phyloP scores from a whole-genome alignment of 176 grass and related monocot genomes.

The Triticum monococcum region DNA sequence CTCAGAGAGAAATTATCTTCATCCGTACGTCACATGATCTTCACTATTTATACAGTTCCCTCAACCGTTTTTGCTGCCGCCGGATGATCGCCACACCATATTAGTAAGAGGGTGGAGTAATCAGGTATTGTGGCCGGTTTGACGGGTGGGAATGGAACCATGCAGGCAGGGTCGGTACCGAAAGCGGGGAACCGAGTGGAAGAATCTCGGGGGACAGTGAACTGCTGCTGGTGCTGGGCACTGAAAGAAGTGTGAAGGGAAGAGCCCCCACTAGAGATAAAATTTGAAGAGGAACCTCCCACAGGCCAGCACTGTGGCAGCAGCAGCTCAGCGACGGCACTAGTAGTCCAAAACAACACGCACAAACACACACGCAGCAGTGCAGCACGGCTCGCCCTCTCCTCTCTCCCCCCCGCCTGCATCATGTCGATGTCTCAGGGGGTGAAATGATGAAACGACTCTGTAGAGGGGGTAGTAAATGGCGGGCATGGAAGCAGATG shows the following conservation, averaged over 20 bases:
- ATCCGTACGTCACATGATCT: neutral
- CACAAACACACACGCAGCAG: constrained; percentile 11
- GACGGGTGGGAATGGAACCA: neutral
- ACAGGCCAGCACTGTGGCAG: constrained; percentile 24
- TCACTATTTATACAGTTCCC: neutral
- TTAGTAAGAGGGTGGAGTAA: neutral
- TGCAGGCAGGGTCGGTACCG: neutral
- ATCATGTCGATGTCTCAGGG: constrained; percentile 15
- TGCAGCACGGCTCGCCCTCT: neutral
- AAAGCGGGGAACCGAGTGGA: constrained; percentile 34
- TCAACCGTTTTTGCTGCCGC: neutral
- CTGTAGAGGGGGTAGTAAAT: constrained; percentile 22
- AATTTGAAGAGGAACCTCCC: constrained; percentile 28
- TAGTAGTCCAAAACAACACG: constrained; percentile 51
- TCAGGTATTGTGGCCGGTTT: neutral
- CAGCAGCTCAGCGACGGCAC: constrained; percentile 20
- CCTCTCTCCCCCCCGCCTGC: neutral
- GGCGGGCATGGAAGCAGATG: constrained; percentile 41
- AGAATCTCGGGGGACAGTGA: constrained; percentile 40
- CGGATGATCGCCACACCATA: neutral
- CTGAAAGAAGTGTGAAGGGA: neutral
- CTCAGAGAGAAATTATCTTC: too few relatives aligned
- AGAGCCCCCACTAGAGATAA: constrained; percentile 18
- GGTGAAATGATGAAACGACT: constrained; percentile 42
- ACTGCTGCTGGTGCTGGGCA: constrained; percentile 8